Percentiles rank a stretch among this genome's conserved stretches.
These are phyloP conservation scores for Taphrina flavorubra DNA, from an alignment of 1,139 yeast species.

Conservation along the genomic window DNA sequence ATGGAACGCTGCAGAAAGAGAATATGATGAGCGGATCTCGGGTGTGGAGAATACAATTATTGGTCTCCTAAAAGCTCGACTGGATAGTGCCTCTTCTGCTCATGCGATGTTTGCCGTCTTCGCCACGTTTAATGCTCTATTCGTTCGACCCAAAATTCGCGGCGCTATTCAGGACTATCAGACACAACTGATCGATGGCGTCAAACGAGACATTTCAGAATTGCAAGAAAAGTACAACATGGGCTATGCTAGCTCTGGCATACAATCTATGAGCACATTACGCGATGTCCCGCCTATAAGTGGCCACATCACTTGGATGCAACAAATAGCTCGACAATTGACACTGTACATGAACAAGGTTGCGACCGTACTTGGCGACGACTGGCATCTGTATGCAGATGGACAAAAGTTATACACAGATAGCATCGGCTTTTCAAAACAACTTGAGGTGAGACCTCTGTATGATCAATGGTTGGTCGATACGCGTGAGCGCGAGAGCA, in stretches of 20 bases:
- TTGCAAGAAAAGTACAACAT: conserved; percentile 55
- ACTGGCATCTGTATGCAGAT: conserved; percentile 76
- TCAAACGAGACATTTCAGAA: conserved; percentile 57
- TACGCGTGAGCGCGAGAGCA: conserved; percentile 47
- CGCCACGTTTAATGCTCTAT: conserved; percentile 57
- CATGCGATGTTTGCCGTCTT: conserved; percentile 61
- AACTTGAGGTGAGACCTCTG: conserved; percentile 56
- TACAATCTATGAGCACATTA: conserved; percentile 52
- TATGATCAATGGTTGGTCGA: conserved; percentile 60
- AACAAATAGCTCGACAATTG: conserved; percentile 58
- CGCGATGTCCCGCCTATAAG: conserved; percentile 60
- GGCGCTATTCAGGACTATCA: conserved; percentile 65
- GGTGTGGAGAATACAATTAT: conserved; percentile 59
- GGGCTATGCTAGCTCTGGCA: conserved; percentile 52
- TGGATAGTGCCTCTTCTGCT: conserved; percentile 55
- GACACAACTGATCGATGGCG: conserved; percentile 56
- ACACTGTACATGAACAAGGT: conserved; percentile 55
- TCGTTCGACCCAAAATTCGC: conserved; percentile 60
- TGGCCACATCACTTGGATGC: conserved; percentile 60
- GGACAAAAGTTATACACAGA: conserved; percentile 69
- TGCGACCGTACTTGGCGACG: conserved; percentile 66
- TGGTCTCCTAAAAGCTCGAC: conserved; percentile 53
- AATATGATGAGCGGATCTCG: conserved; percentile 56
- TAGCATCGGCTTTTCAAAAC: conserved; percentile 56
- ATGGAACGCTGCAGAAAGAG: conserved; percentile 56